Evolutionary conservation across 305 asterid species (phyloP).

Genomic region (Solanum hybrid): DNA sequence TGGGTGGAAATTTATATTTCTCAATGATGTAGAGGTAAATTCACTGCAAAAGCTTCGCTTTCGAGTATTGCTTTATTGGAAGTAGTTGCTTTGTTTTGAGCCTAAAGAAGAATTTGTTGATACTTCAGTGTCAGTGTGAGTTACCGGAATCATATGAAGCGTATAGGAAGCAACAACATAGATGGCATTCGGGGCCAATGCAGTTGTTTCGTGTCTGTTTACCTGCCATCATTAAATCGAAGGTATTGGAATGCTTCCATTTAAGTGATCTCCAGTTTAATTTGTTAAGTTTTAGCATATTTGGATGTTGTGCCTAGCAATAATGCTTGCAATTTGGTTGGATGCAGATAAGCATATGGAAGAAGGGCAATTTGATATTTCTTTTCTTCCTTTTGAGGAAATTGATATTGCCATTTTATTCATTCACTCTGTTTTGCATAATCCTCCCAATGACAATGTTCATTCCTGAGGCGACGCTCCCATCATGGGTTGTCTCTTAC

Average conservation of each 20-base stretch:
- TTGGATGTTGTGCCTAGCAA: background rate
- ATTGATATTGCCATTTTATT: constrained; percentile 79
- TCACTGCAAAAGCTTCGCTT: background rate
- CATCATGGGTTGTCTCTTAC: constrained; percentile 85
- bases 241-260: constrained; percentile 31
- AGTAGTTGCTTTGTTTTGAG: background rate
- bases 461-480: constrained; percentile 83
- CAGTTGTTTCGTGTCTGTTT: constrained; percentile 80
- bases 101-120: background rate
- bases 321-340: constrained; percentile 8
- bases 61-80: background rate
- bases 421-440: constrained; percentile 79
- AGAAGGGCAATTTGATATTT: constrained; percentile 71
- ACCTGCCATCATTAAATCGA: constrained; percentile 55
- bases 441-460: constrained; percentile 96
- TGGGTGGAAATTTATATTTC: constrained; percentile 88
- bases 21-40: constrained; percentile 83
- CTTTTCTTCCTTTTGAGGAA: constrained; percentile 77
- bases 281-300: background rate
- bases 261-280: background rate
- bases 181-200: constrained; percentile 99
- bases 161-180: constrained; percentile 81
- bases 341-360: constrained; percentile 79
- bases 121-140: constrained; percentile 72
- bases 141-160: constrained; percentile 92